phyloP scores from a whole-genome alignment of 805 yeast species.

The fission yeast (Schizosaccharomyces pombe) region ASM294v3 CU329670.1:4557501-4558000 shows the following conservation, averaged over 20 bases:
- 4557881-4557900: constrained; percentile 53
- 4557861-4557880: constrained; percentile 26
- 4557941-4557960: constrained; percentile 56
- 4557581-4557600: too few species aligned
- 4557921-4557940: constrained; percentile 66
- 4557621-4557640: too few species aligned
- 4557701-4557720: neutral
- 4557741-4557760: neutral
- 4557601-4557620: too few species aligned
- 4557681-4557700: too few species aligned
- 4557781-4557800: constrained; percentile 84
- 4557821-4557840: constrained; percentile 93
- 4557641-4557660: too few species aligned
- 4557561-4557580: too few species aligned
- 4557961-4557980: neutral
- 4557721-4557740: neutral
- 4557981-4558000: neutral
- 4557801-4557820: constrained; percentile 73
- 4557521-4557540: too few species aligned
- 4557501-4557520: too few species aligned
- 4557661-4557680: too few species aligned
- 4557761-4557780: constrained; percentile 27
- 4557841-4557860: constrained; percentile 55
- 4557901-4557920: constrained; percentile 58
- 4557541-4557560: too few species aligned